A percentile compares a stretch with the other conserved stretches of the same genome.
These are phyloP conservation scores for Litsea cubeba DNA, from an alignment of 164 flowering plant genomes.

Conservation along the genomic window DNA sequence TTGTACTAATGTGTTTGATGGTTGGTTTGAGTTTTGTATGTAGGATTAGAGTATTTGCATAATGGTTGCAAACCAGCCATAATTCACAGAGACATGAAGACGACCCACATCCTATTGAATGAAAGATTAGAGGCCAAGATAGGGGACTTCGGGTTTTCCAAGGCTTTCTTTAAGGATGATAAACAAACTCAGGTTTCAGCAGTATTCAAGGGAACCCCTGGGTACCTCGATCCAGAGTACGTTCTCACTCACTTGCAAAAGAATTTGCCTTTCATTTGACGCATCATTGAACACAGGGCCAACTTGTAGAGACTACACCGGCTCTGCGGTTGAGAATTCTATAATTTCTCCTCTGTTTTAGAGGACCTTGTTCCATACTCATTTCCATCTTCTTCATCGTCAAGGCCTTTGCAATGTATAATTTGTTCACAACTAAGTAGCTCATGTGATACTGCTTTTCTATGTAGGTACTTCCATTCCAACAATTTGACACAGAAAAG, in stretches of 20 bases:
- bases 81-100: slow-evolving; percentile 49
- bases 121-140: slow-evolving; percentile 41
- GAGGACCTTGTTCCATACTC: not conserved
- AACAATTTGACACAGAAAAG: no score
- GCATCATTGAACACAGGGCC: no score
- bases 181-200: slow-evolving; percentile 26
- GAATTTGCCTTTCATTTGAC: no score
- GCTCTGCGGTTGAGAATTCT: not conserved
- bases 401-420: no score
- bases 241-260: slow-evolving; percentile 11
- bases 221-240: slow-evolving; percentile 64
- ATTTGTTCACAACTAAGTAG: no score
- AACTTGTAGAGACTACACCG: no score
- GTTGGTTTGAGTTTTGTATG: not conserved
- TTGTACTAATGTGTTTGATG: not conserved
- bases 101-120: slow-evolving; percentile 40
- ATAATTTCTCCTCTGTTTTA: no score
- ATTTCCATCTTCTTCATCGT: not conserved
- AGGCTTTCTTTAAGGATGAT: slow-evolving; percentile 24
- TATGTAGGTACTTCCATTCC: no score
- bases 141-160: slow-evolving; percentile 56
- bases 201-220: slow-evolving; percentile 38
- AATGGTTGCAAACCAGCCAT: slow-evolving; percentile 48
- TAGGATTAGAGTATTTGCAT: slow-evolving; percentile 55
- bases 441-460: no score